A percentile compares a stretch with the other conserved stretches of the same genome.
These are phyloP conservation scores for Phoma sp. DNA, from an alignment of 2,329 filamentous ascomycete genomes.

Conservation along the genomic window DNA sequence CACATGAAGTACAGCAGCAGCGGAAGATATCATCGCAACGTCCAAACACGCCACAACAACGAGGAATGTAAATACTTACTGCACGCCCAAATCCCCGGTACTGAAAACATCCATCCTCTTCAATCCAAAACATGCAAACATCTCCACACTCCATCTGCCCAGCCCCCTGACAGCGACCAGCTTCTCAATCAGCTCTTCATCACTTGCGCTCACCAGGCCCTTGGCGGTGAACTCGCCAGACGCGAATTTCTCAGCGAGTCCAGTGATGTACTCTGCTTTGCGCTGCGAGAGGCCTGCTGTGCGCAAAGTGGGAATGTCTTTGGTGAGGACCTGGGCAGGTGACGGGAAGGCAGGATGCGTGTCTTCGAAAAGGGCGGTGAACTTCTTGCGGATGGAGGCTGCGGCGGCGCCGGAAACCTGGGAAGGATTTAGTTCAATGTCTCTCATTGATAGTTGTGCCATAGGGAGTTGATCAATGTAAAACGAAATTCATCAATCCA, in stretches of 20 bases:
- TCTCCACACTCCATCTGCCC: slow-evolving; percentile 83
- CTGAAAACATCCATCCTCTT: slow-evolving; percentile 95
- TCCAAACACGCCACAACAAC: background rate
- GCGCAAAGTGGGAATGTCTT: slow-evolving; percentile 70
- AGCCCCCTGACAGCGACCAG: slow-evolving; percentile 87
- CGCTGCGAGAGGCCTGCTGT: slow-evolving; percentile 89
- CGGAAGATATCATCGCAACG: background rate
- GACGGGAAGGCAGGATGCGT: slow-evolving; percentile 68
- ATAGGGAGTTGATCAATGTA: no score
- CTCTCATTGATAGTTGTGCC: background rate
- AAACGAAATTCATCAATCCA: no score
- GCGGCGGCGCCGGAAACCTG: slow-evolving; percentile 88
- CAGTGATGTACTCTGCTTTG: slow-evolving; percentile 94
- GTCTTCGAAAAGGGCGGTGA: slow-evolving; percentile 60
- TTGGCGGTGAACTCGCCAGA: slow-evolving; percentile 76
- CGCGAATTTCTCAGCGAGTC: slow-evolving; percentile 82
- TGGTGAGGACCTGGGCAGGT: slow-evolving; percentile 73
- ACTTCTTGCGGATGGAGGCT: slow-evolving; percentile 81
- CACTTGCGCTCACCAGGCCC: slow-evolving; percentile 78
- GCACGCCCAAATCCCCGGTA: slow-evolving; percentile 89
- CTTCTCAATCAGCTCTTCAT: slow-evolving; percentile 84
- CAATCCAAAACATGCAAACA: slow-evolving; percentile 96
- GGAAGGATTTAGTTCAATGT: background rate
- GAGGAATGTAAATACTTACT: slow-evolving; percentile 59
- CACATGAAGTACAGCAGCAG: background rate